These are phyloP conservation scores for Aciculosporium take DNA, from an alignment of 2,329 filamentous ascomycete genomes.

Conservation along the genomic window DNA sequence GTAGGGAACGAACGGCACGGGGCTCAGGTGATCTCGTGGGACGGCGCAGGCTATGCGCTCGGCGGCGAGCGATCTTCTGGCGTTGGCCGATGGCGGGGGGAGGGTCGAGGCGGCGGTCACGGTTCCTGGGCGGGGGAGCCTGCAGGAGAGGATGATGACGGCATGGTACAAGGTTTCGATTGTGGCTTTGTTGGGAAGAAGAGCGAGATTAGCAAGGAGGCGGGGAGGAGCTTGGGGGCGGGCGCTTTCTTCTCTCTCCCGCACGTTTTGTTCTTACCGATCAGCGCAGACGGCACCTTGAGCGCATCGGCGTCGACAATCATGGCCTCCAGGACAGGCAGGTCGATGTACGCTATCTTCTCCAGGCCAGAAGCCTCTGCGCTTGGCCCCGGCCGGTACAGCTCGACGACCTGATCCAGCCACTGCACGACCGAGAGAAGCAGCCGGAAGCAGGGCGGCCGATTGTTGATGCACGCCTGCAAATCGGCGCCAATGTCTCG, in stretches of 20 bases:
- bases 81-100: slow-evolving; percentile 36
- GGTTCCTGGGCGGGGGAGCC: slow-evolving; percentile 31
- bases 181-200: slow-evolving; percentile 27
- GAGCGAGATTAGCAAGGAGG: neutral
- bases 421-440: slow-evolving; percentile 39
- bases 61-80: slow-evolving; percentile 41
- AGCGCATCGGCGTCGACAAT: slow-evolving; percentile 39
- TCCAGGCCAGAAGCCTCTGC: slow-evolving; percentile 25
- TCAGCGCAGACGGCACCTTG: slow-evolving; percentile 31
- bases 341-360: slow-evolving; percentile 33
- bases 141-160: slow-evolving; percentile 47
- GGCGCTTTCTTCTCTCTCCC: too few species aligned
- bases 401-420: slow-evolving; percentile 43
- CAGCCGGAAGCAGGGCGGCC: slow-evolving; percentile 41
- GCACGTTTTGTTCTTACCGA: slow-evolving; percentile 35
- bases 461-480: slow-evolving; percentile 33
- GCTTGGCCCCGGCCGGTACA: slow-evolving; percentile 42
- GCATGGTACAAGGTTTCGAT: slow-evolving; percentile 51
- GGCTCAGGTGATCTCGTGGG: slow-evolving; percentile 33
- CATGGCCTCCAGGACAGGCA: slow-evolving; percentile 43
- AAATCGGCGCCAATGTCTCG: slow-evolving; percentile 42
- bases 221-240: accelerated
- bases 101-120: slow-evolving; percentile 26
- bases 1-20: slow-evolving; percentile 47
- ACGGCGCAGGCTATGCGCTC: slow-evolving; percentile 43